Evolutionary conservation across 2,329 filamentous ascomycete species (phyloP), one percentile per base, ranked within the genome.

Genomic region (Fusarium circinatum): DNA sequence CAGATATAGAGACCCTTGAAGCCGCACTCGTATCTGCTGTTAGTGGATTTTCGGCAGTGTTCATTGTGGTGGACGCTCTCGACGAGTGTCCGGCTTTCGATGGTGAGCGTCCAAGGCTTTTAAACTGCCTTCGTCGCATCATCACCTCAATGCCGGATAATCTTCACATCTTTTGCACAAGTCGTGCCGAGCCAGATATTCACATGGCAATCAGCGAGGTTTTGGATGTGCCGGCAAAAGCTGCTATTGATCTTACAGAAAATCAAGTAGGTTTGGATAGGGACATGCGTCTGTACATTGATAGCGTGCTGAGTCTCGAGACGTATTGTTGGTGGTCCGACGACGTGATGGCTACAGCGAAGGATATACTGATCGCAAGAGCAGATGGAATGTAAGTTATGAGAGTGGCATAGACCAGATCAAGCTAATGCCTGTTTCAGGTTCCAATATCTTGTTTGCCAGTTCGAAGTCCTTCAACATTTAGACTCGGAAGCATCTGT

Each of bases 271-370:
- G 42, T 18, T 4, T 45, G 5, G 9, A 6, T 0, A 9, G 42
- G 17, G n/a, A 24, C 11, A 0, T 45, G 0, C 42, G 3, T 26
- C 42, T 45, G 11, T 45, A 45, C 11, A 26, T 18, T 11, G 17
- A 44, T 6, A 18, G 2, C 7, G 42, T 26, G 0, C 0, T 44
- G 42, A 15, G 0, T 24, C 8, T 15, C 0, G 17, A 0, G 1
- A 18, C n/a, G 6, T 45, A 45, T 26, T 13, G 1, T 18, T 9
- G 42, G 42, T 45, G 42, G 42, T 13, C 42, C 0, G 7, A 0
- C 0, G 10, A 5, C 11, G 7, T 44, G 1, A 44, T 0, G 15
- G n/a, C n/a, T 0, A 24, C 18, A 6, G 42, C n/a, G 11, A 44
- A 26, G 17, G 1, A 24, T 5, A 18, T 4, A 18, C n/a, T 44